Conservation (phyloP, 257 asterid species). For the Leptodermis oblonga region DNA sequence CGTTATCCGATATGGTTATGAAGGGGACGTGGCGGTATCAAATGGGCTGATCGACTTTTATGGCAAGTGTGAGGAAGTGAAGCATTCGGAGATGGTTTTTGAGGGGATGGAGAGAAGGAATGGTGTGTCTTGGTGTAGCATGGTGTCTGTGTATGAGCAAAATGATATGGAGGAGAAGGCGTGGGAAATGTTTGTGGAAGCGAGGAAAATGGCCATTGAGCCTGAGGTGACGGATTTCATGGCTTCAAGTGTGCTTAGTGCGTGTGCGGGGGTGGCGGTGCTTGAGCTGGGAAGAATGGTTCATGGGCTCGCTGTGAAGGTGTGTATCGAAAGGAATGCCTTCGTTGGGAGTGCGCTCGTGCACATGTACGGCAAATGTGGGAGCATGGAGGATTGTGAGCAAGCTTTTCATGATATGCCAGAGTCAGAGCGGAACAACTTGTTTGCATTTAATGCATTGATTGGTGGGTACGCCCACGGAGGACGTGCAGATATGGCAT, state of each 20-base stretch:
- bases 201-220: constrained; percentile 41
- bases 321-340: constrained; percentile 52
- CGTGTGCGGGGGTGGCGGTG: constrained; percentile 75
- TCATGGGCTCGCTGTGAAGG: constrained; percentile 77
- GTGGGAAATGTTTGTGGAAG: constrained; percentile 40
- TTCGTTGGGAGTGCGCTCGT: constrained; percentile 86
- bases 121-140: constrained; percentile 82
- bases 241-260: constrained; percentile 79
- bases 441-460: constrained; percentile 76
- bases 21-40: constrained; percentile 48
- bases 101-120: constrained; percentile 42
- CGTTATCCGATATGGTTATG: constrained; percentile 51
- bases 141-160: constrained; percentile 73
- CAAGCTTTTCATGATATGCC: constrained; percentile 46
- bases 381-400: constrained; percentile 66
- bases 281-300: constrained; percentile 69
- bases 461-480: constrained; percentile 87
- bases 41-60: constrained; percentile 81
- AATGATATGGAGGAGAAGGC: constrained; percentile 73
- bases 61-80: constrained; percentile 56
- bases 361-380: constrained; percentile 93
- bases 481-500: constrained; percentile 65
- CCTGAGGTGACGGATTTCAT: constrained; percentile 57
- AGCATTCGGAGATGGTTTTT: constrained; percentile 51
- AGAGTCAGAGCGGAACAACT: constrained; percentile 33